Percentiles rank a stretch among this genome's conserved stretches.
Evolutionary conservation across 345 rosid genomes (phyloP).

Genomic region (Hirschfeldia incana): DNA sequence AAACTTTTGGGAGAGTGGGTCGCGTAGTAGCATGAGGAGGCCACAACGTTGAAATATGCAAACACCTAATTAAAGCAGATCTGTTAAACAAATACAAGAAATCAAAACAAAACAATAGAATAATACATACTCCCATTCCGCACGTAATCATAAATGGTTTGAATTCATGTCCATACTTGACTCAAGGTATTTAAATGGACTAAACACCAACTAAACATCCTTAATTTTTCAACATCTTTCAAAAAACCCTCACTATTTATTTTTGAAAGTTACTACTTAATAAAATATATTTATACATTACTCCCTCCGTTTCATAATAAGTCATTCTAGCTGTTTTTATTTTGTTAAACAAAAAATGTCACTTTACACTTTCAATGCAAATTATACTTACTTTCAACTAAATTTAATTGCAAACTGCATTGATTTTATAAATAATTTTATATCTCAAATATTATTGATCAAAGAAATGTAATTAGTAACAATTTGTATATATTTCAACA

Average conservation of each 20-base stretch:
- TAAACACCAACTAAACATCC: constrained; percentile 7
- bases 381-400: too few species aligned
- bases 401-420: too few species aligned
- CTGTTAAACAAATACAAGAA: constrained; percentile 18
- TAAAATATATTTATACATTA: not conserved
- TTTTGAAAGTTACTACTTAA: not conserved
- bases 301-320: too few species aligned
- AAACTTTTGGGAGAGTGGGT: constrained; percentile 44
- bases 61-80: constrained; percentile 39
- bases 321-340: too few species aligned
- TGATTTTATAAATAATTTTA: too few species aligned
- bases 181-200: constrained; percentile 9
- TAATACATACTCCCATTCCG: constrained; percentile 37
- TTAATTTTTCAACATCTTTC: not conserved
- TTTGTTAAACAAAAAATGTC: too few species aligned
- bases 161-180: constrained; percentile 32
- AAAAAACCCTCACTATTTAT: constrained; percentile 2
- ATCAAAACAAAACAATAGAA: constrained; percentile 26
- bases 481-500: too few species aligned
- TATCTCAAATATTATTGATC: too few species aligned
- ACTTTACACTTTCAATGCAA: too few species aligned
- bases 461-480: too few species aligned
- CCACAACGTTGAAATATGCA: constrained; percentile 42
- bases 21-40: constrained; percentile 44
- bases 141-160: constrained; percentile 41